phyloP scores from a whole-genome alignment of 1,284 basidiomycete species.

The Apiotrichum akiyoshidainum region DNA sequence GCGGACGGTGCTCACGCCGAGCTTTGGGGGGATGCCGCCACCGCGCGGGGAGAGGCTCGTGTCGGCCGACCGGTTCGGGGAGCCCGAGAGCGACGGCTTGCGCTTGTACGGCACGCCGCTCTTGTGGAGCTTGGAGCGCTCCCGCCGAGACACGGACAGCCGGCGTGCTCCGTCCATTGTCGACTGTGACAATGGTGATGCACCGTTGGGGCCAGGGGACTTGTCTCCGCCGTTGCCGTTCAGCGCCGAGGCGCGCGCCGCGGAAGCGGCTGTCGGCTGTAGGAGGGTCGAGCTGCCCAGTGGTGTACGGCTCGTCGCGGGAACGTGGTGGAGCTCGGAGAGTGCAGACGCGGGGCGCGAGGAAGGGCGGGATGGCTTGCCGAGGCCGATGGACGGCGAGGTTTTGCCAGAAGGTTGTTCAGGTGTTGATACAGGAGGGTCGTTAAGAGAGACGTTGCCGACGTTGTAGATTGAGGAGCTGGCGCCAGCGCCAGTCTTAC shows the following conservation, averaged over 20 bases:
- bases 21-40: background rate
- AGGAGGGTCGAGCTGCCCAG: constrained; percentile 12
- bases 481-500: constrained; percentile 10
- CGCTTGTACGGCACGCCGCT: constrained; percentile 14
- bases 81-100: constrained; percentile 13
- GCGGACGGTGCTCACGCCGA: background rate
- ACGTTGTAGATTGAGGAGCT: background rate
- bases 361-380: constrained; percentile 9
- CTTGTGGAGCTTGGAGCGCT: constrained; percentile 15
- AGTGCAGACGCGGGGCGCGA: constrained; percentile 3
- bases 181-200: constrained; percentile 6
- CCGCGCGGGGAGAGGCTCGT: constrained; percentile 9
- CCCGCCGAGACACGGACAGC: constrained; percentile 14
- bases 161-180: constrained; percentile 1
- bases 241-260: constrained; percentile 9
- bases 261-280: constrained; percentile 19
- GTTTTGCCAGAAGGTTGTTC: constrained; percentile 1
- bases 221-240: constrained; percentile 3
- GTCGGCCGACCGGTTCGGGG: constrained; percentile 11
- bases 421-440: background rate
- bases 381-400: constrained; percentile 9
- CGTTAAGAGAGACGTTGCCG: background rate
- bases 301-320: constrained; percentile 1
- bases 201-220: background rate
- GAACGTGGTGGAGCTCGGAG: constrained; percentile 18